Percentiles rank a stretch among this genome's conserved stretches.
Evolutionary conservation across 805 yeast species (phyloP).

Genomic region (Wickerhamomyces queroliae): DNA sequence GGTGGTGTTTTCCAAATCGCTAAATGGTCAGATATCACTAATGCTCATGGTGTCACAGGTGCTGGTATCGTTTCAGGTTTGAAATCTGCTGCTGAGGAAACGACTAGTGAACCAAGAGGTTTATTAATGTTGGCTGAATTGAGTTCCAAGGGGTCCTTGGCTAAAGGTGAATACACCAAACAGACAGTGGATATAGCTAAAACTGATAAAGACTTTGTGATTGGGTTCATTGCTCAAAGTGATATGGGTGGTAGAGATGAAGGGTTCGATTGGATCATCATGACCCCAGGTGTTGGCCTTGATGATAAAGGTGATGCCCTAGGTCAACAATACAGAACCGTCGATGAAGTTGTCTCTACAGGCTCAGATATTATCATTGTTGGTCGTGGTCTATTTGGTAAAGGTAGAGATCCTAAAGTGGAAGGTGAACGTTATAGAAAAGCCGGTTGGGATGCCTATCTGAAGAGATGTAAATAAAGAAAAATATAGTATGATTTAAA

Average conservation of each 20-base stretch:
- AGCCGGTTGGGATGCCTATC: conserved; percentile 95
- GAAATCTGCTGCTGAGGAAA: conserved; percentile 66
- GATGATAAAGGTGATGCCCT: conserved; percentile 94
- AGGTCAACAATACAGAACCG: conserved; percentile 97
- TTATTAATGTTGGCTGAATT: conserved; percentile 92
- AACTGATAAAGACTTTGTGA: conserved; percentile 79
- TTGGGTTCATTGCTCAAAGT: conserved; percentile 94
- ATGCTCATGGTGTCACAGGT: conserved; percentile 97
- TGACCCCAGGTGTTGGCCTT: conserved; percentile 98
- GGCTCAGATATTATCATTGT: conserved; percentile 97
- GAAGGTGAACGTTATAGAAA: conserved; percentile 86
- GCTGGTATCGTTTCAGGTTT: conserved; percentile 88
- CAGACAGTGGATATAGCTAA: conserved; percentile 89
- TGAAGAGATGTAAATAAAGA: conserved; percentile 32
- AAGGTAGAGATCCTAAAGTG: conserved; percentile 83
- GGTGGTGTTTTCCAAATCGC: conserved; percentile 90
- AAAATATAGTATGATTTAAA: background rate
- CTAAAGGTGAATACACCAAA: conserved; percentile 84
- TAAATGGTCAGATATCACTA: conserved; percentile 93
- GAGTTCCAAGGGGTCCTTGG: conserved; percentile 89
- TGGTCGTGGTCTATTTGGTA: conserved; percentile 95
- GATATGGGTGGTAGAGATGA: conserved; percentile 79
- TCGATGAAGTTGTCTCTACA: conserved; percentile 69
- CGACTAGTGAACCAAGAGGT: conserved; percentile 77
- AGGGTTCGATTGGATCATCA: conserved; percentile 90